A percentile compares a stretch with the other conserved stretches of the same genome.
Conservation (phyloP, 2,329 filamentous ascomycete species). For the Metarhizium album region DNA sequence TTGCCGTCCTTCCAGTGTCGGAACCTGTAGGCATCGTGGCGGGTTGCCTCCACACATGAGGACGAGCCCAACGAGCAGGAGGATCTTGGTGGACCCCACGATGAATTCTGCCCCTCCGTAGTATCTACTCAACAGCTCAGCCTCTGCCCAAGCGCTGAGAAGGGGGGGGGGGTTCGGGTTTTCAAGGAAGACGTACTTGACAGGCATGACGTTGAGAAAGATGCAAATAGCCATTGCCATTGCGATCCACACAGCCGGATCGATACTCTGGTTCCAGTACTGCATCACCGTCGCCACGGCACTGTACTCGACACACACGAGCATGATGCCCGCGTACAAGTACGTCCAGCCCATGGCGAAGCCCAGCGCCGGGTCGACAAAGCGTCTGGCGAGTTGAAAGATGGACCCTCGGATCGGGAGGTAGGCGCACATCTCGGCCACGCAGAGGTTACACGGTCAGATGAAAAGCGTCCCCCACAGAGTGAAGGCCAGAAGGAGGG, state of each 20-base stretch:
- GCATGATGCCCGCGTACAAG: conserved; percentile 34
- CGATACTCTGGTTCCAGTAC: conserved; percentile 31
- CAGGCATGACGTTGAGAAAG: conserved; percentile 34
- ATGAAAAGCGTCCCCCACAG: no score
- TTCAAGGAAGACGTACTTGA: conserved; percentile 20
- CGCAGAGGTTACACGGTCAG: no score
- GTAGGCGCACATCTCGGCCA: no score
- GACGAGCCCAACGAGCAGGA: conserved; percentile 43
- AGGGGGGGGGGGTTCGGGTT: no score
- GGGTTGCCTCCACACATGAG: conserved; percentile 59
- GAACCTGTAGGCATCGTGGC: conserved; percentile 53
- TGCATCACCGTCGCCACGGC: conserved; percentile 34
- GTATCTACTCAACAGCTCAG: no score
- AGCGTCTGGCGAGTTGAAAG: no score
- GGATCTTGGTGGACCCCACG: conserved; percentile 44
- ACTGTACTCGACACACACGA: conserved; percentile 33
- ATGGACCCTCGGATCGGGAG: no score
- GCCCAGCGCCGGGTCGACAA: no score
- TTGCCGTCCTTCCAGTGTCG: conserved; percentile 36
- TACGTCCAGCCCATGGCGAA: no score
- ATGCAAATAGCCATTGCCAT: conserved; percentile 33
- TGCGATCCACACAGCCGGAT: conserved; percentile 38
- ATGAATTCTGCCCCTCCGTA: conserved; percentile 38
- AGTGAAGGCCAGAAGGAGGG: no score
- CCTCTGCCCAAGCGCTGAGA: no score